phyloP scores from a whole-genome alignment of 129 eudicot species.

The Tagetes erecta region DNA sequence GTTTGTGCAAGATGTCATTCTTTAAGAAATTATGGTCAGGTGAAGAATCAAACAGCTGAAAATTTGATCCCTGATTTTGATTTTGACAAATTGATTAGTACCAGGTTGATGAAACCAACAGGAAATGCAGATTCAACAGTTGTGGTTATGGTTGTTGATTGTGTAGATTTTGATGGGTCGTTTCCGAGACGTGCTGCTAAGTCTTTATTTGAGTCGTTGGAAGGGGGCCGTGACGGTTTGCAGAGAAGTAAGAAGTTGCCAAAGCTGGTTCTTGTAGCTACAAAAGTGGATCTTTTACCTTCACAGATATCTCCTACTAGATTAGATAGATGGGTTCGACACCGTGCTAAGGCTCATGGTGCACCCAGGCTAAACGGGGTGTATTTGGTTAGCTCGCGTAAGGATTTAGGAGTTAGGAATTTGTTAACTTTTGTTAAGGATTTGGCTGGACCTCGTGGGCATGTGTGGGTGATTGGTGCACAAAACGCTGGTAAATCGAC shows the following conservation, averaged over 20 bases:
- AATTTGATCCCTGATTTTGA: conserved; percentile 95
- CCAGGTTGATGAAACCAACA: conserved; percentile 79
- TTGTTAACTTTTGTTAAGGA: conserved; percentile 71
- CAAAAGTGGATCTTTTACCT: conserved; percentile 92
- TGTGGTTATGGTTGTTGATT: conserved; percentile 93
- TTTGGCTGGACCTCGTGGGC: conserved; percentile 92
- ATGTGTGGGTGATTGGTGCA: conserved; percentile 97
- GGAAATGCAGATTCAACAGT: conserved; percentile 81
- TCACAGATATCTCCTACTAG: conserved; percentile 92
- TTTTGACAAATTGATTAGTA: conserved; percentile 73
- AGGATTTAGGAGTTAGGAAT: conserved; percentile 92
- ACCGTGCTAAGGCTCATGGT: conserved; percentile 85
- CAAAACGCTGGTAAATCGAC: conserved; percentile 98
- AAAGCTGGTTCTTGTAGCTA: conserved; percentile 85
- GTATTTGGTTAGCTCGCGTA: conserved; percentile 83
- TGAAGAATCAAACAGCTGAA: conserved; percentile 84
- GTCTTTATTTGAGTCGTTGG: conserved; percentile 72
- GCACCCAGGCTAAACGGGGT: conserved; percentile 92
- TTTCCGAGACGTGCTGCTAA: conserved; percentile 91
- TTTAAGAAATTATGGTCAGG: conserved; percentile 81
- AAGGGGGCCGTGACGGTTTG: conserved; percentile 43
- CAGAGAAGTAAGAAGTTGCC: conserved; percentile 68
- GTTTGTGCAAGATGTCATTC: conserved; percentile 98
- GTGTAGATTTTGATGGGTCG: conserved; percentile 97
- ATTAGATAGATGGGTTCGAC: conserved; percentile 91